These are phyloP conservation scores for Suhomyces sp. DNA, from an alignment of 805 yeast genomes.

Conservation along the genomic window DNA sequence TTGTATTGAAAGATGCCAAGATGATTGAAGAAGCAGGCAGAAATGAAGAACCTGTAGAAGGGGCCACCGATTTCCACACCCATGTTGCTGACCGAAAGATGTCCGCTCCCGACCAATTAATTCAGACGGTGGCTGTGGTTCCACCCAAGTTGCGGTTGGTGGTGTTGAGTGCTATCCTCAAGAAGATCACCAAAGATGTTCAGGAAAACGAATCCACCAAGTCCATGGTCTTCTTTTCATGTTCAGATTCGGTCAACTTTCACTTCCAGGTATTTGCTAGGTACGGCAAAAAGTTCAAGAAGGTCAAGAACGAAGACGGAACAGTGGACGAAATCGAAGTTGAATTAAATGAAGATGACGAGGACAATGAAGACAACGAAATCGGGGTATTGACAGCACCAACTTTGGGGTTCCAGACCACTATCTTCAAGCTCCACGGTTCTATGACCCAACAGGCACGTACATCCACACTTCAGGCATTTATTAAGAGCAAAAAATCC, in stretches of 20 bases:
- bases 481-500: constrained; percentile 41
- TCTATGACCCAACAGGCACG: constrained; percentile 82
- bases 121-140: constrained; percentile 75
- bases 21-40: constrained; percentile 47
- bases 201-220: constrained; percentile 33
- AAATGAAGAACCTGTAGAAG: constrained; percentile 8
- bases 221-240: constrained; percentile 83
- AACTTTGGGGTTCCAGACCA: constrained; percentile 39
- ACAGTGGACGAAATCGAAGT: constrained; percentile 17
- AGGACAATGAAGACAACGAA: constrained; percentile 22
- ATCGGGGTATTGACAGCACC: constrained; percentile 55
- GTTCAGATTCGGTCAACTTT: constrained; percentile 96
- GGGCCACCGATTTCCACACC: constrained; percentile 2
- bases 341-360: constrained; percentile 12
- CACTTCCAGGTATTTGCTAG: constrained; percentile 75
- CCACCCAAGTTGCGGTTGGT: constrained; percentile 93
- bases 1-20: constrained; percentile 71
- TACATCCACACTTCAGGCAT: constrained; percentile 68
- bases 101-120: constrained; percentile 85
- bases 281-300: constrained; percentile 44
- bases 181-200: constrained; percentile 31
- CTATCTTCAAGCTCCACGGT: constrained; percentile 78
- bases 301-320: constrained; percentile 27
- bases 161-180: constrained; percentile 66
- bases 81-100: constrained; percentile 12